Base-by-base conservation (phyloP, 768 basidiomycete genomes). In the Rhizopogon roseolus region DNA sequence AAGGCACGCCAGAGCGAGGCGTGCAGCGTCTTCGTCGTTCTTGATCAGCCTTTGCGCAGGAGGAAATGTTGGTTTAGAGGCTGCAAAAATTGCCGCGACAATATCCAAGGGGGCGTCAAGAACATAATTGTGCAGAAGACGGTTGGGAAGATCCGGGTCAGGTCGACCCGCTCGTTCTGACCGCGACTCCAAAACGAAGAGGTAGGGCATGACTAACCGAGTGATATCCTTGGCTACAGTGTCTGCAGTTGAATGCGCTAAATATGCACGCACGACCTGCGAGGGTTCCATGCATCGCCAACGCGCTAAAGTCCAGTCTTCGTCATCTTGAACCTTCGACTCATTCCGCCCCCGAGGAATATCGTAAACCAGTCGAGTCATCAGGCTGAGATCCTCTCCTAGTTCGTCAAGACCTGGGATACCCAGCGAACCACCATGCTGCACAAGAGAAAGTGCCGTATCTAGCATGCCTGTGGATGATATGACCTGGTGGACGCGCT, bases 301-400 rank as follows among this genome's bases (percentile, higher is more conserved):
- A 27, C 75, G 73, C 16, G 71, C 69, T 16, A 98, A 76, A 0
- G 86, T 86, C 90, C 90, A 94, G 63, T 88, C 84, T n/a, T 81
- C 77, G 16, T 68, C 69, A 5, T 66, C 62, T 42, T 68, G 68
- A 17, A 72, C 70, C 7, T 10, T 32, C 29, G 29, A 32, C 7
- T 76, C 75, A 37, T 74, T 68, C 6, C 44, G 57, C 1, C 75
- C 67, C 46, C 77, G 75, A 50, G 79, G 78, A 9, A 82, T 76
- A 64, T 97, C 93, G 60, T 99, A 99, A 11, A 95, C 84, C 42
- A 98, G 79, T 17, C 87, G 80, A 1, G 89, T 86, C 37, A 99
- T 79, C 6, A 98, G 81, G 58, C 84, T 89, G 39, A 98, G 79
- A 50, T 98, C 95, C 72, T 98, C 96, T 2, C 94, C 96, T 3